Percentiles rank a stretch among this genome's conserved stretches.
Evolutionary conservation across 83 land plant species (phyloP).

Genomic region (Picea abies): DNA sequence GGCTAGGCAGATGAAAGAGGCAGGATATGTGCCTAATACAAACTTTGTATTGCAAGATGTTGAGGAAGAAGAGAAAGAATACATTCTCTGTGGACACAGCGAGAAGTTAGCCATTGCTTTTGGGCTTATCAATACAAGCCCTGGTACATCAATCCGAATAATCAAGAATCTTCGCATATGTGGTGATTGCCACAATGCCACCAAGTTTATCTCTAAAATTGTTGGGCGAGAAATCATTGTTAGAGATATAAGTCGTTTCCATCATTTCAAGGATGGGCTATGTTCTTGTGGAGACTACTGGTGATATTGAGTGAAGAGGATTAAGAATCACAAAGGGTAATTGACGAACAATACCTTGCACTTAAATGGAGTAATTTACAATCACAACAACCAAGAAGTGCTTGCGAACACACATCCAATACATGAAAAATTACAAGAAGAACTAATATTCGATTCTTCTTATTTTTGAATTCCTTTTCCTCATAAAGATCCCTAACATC

Average conservation of each 20-base stretch:
- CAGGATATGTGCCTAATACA: constrained; percentile 11
- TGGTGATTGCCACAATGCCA: constrained; percentile 9
- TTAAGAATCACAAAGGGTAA: not conserved
- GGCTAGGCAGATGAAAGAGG: not conserved
- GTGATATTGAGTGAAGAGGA: not conserved
- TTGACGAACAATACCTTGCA: not conserved
- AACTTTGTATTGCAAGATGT: constrained; percentile 9
- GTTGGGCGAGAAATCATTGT: constrained; percentile 9
- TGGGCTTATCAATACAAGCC: not conserved
- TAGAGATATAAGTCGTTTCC: not conserved
- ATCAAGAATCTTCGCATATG: constrained; percentile 11
- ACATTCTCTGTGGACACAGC: not conserved
- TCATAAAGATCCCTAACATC: not conserved
- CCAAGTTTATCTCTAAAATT: constrained; percentile 2
- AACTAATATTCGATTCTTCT: not conserved
- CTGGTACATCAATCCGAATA: not conserved
- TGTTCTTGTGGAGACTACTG: constrained; percentile 12
- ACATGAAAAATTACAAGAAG: not conserved
- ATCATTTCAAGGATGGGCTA: constrained; percentile 9
- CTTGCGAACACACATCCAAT: not conserved
- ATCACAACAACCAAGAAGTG: not conserved
- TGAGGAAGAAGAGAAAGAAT: constrained; percentile 1
- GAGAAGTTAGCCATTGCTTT: constrained; percentile 8
- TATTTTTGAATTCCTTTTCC: not conserved
- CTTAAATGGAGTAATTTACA: not conserved